Conservation (phyloP, 1,284 basidiomycete genomes). For the Naganishia sp. region DNA sequence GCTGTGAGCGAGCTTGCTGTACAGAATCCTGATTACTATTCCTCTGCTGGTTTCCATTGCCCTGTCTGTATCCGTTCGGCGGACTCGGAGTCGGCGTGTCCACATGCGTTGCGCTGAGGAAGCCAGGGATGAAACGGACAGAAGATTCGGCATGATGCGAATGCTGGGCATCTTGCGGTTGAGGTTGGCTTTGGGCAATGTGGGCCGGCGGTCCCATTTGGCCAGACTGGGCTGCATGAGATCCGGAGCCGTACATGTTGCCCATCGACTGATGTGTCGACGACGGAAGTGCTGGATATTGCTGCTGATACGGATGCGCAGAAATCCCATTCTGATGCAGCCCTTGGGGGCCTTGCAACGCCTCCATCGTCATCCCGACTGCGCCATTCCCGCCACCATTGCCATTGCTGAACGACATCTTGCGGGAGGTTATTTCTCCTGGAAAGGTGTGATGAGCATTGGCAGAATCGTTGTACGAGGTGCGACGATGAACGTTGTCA, state of each 20-base stretch:
- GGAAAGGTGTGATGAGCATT: neutral
- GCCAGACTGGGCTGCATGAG: no score
- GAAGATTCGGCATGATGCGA: constrained; percentile 17
- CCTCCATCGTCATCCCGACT: neutral
- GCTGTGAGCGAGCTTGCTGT: neutral
- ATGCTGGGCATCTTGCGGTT: neutral
- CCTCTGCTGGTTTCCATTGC: neutral
- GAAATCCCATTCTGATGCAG: constrained; percentile 6
- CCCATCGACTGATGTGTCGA: constrained; percentile 5
- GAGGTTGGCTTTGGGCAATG: neutral
- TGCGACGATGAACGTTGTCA: neutral
- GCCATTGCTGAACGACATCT: constrained; percentile 5
- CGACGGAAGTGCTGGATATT: neutral
- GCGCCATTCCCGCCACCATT: constrained; percentile 1
- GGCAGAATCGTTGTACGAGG: neutral
- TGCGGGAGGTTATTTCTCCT: neutral
- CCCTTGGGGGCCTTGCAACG: constrained; percentile 4
- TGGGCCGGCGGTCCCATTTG: neutral
- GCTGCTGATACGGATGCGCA: neutral
- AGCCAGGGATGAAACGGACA: constrained; percentile 19
- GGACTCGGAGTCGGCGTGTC: constrained; percentile 25
- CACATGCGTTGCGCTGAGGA: constrained; percentile 10
- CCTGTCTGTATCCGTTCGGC: constrained; percentile 19
- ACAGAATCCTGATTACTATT: neutral
- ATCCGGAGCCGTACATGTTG: neutral